phyloP scores from a whole-genome alignment of 2,329 filamentous ascomycete genomes.

The Biscogniauxia mediterranea region DNA sequence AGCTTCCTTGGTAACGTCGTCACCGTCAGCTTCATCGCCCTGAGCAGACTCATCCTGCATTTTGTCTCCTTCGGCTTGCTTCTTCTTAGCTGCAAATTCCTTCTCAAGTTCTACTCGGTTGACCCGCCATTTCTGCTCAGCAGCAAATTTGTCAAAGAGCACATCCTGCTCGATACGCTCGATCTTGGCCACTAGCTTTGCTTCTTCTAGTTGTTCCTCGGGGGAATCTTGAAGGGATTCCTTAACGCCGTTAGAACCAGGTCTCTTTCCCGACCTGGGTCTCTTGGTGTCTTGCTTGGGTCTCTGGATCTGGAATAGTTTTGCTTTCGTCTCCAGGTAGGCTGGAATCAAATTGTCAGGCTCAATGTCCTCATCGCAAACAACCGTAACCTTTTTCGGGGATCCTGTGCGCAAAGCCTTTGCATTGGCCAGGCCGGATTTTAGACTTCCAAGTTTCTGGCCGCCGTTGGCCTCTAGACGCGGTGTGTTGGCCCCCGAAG shows the following conservation, averaged over 20 bases:
- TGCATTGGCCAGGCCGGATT: conserved; percentile 32
- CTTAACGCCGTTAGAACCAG: conserved; percentile 2
- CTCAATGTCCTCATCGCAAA: conserved; percentile 69
- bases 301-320: conserved; percentile 61
- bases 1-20: conserved; percentile 54
- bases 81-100: conserved; percentile 53
- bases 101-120: conserved; percentile 60
- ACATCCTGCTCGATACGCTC: conserved; percentile 75
- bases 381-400: conserved; percentile 44
- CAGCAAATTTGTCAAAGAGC: conserved; percentile 66
- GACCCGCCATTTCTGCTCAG: conserved; percentile 64
- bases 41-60: conserved; percentile 27
- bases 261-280: conserved; percentile 31
- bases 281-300: conserved; percentile 46
- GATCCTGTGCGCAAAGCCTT: conserved; percentile 30
- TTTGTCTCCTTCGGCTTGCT: conserved; percentile 34
- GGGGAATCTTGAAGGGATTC: conserved; percentile 16
- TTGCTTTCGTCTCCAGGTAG: conserved; percentile 73
- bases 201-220: conserved; percentile 47
- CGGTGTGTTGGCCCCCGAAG: conserved; percentile 51
- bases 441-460: conserved; percentile 33
- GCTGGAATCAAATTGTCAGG: conserved; percentile 72
- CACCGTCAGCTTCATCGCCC: conserved; percentile 38
- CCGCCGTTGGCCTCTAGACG: conserved; percentile 36
- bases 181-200: conserved; percentile 71